Conservation (phyloP, 345 rosid genomes). For the Noccaea caerulescens region DNA sequence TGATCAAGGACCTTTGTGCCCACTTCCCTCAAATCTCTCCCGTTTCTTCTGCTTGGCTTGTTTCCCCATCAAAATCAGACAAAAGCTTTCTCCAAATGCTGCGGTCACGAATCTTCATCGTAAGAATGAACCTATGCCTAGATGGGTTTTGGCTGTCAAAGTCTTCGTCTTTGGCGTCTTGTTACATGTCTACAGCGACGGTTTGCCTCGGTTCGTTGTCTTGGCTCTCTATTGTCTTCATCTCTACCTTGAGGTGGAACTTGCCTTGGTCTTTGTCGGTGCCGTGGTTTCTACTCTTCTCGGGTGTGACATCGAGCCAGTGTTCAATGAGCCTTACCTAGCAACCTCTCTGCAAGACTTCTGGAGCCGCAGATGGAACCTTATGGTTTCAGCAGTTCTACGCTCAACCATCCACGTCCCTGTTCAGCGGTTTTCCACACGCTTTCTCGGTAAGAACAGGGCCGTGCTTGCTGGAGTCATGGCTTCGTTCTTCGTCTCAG, state of each 20-base stretch:
- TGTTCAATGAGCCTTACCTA: conserved; percentile 64
- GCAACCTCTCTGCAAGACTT: conserved; percentile 81
- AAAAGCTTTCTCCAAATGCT: conserved; percentile 29
- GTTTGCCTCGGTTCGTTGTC: conserved; percentile 42
- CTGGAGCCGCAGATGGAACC: conserved; percentile 85
- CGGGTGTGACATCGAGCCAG: conserved; percentile 65
- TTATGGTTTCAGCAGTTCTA: conserved; percentile 60
- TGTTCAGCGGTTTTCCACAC: conserved; percentile 32
- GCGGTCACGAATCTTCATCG: conserved; percentile 7
- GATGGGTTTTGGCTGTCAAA: conserved; percentile 49
- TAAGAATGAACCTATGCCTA: conserved; percentile 29
- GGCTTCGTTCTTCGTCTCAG: conserved; percentile 62
- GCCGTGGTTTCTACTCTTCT: conserved; percentile 53
- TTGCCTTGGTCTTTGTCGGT: conserved; percentile 42
- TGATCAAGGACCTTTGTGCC: conserved; percentile 61
- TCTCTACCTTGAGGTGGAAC: conserved; percentile 54
- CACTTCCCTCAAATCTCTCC: conserved; percentile 46
- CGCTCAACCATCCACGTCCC: conserved; percentile 62
- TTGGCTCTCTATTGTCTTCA: conserved; percentile 49
- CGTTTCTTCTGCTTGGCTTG: conserved; percentile 64
- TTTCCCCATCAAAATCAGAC: conserved; percentile 59
- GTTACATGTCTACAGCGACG: conserved; percentile 43
- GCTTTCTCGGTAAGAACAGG: conserved; percentile 35
- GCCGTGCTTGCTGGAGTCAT: conserved; percentile 49
- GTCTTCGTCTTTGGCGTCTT: conserved; percentile 39